Evolutionary conservation across 2,329 filamentous ascomycete genomes (phyloP).

Genomic region (Aspergillus caelatus): DNA sequence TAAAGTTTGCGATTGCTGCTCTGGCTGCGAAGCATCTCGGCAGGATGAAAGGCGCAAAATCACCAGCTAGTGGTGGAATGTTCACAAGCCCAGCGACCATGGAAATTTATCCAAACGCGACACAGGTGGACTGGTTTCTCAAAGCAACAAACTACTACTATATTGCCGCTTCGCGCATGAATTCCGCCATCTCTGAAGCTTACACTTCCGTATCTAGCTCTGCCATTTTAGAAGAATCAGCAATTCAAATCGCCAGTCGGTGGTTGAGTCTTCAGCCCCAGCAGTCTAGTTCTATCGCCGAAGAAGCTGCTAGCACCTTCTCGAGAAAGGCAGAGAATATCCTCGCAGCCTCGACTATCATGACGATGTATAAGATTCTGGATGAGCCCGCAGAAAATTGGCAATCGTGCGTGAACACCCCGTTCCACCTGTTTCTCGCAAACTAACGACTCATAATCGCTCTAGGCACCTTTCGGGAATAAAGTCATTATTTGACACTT

Average conservation of each 20-base stretch:
- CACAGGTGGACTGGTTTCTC: constrained; percentile 60
- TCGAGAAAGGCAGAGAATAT: constrained; percentile 59
- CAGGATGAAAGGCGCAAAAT: constrained; percentile 33
- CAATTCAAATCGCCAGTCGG: constrained; percentile 32
- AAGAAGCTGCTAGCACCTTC: constrained; percentile 22
- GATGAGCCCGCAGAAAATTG: constrained; percentile 63
- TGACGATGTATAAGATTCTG: constrained; percentile 66
- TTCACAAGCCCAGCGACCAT: constrained; percentile 50
- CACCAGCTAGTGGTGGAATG: constrained; percentile 24
- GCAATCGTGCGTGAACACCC: constrained; percentile 46
- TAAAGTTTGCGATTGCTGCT: constrained; percentile 42
- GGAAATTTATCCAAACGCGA: constrained; percentile 53
- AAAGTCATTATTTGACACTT: constrained; percentile 56
- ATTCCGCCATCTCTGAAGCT: constrained; percentile 37
- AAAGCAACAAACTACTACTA: constrained; percentile 65
- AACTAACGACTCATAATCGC: not conserved
- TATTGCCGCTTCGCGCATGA: constrained; percentile 56
- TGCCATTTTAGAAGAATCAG: constrained; percentile 32
- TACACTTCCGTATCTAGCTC: constrained; percentile 34
- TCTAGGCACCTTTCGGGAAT: constrained; percentile 62
- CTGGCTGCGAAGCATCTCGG: constrained; percentile 45
- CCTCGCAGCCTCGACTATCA: constrained; percentile 61
- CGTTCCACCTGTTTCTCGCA: constrained; percentile 7
- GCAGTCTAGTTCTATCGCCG: constrained; percentile 10
- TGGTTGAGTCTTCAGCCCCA: constrained; percentile 25